These are phyloP conservation scores for Candida rishiriensis DNA, from an alignment of 805 yeast genomes.

Conservation along the genomic window DNA sequence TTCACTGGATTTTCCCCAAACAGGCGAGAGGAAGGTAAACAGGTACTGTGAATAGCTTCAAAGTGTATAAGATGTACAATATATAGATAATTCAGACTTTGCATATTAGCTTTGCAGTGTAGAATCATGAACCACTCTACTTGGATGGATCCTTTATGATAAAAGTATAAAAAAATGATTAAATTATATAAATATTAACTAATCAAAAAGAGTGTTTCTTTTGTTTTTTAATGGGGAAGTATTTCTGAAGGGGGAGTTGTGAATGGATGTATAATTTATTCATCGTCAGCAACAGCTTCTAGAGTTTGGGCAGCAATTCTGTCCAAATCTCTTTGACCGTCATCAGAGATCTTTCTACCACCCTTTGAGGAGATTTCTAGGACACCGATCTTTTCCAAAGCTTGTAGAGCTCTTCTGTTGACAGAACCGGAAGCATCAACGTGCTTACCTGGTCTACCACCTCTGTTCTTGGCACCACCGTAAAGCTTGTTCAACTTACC, in stretches of 20 bases:
- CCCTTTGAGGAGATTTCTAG: slow-evolving; percentile 95
- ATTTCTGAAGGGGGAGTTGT: not conserved
- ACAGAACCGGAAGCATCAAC: slow-evolving; percentile 98
- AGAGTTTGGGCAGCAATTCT: slow-evolving; percentile 99
- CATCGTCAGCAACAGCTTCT: slow-evolving; percentile 73
- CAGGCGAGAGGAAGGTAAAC: slow-evolving; percentile 21
- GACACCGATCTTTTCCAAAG: slow-evolving; percentile 97
- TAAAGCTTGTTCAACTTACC: slow-evolving; percentile 98
- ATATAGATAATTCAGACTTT: not conserved
- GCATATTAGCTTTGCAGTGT: not conserved
- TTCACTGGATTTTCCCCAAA: slow-evolving; percentile 52
- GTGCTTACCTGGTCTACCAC: slow-evolving; percentile 98
- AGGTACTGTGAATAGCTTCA: not conserved
- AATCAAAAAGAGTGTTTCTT: slow-evolving; percentile 1
- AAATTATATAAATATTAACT: slow-evolving; percentile 3
- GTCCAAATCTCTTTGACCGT: slow-evolving; percentile 99
- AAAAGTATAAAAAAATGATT: slow-evolving; percentile 3
- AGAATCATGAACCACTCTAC: too few species aligned
- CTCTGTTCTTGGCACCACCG: slow-evolving; percentile 99
- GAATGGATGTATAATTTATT: slow-evolving; percentile 25
- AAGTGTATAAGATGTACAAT: not conserved
- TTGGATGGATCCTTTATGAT: not conserved
- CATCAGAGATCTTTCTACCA: slow-evolving; percentile 98
- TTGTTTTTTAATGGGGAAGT: not conserved
- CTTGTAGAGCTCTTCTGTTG: slow-evolving; percentile 97